Conservation (phyloP, 1,284 basidiomycete genomes). For the Pascua guehoae region DNA sequence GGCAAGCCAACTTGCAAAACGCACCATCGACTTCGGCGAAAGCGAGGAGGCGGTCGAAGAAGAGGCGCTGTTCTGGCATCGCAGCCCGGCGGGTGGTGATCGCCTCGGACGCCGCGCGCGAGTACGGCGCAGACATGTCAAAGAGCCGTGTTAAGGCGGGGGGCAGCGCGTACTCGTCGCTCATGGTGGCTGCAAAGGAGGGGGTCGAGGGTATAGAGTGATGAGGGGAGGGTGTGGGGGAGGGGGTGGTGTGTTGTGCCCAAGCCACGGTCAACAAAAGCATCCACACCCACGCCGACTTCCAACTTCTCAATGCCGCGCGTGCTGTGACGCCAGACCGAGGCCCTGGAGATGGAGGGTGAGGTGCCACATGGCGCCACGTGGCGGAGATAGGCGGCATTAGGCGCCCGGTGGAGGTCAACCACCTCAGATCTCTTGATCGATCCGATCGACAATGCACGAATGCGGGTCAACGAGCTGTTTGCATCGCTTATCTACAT, state of each 20-base stretch:
- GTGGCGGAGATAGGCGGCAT: background rate
- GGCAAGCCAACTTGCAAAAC: constrained; percentile 2
- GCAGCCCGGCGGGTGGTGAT: constrained; percentile 15
- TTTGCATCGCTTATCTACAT: too few relatives aligned
- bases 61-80: constrained; percentile 29
- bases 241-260: background rate
- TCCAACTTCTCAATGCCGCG: too few relatives aligned
- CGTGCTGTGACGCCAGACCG: too few relatives aligned
- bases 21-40: constrained; percentile 33
- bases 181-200: background rate
- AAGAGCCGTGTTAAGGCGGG: constrained; percentile 34
- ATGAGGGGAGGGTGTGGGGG: background rate
- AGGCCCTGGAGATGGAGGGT: background rate
- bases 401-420: constrained; percentile 3
- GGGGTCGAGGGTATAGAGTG: background rate
- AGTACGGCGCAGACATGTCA: constrained; percentile 38
- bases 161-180: constrained; percentile 34
- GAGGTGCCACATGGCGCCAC: background rate
- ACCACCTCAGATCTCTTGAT: constrained; percentile 1
- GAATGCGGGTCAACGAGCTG: too few relatives aligned
- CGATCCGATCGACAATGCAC: background rate
- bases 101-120: constrained; percentile 2
- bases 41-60: constrained; percentile 37
- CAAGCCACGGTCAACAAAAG: background rate
- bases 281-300: background rate